A percentile compares a stretch with the other conserved stretches of the same genome.
These are phyloP conservation scores for Acacia melanoxylon DNA, from an alignment of 306 rosid genomes.

Conservation along the genomic window DNA sequence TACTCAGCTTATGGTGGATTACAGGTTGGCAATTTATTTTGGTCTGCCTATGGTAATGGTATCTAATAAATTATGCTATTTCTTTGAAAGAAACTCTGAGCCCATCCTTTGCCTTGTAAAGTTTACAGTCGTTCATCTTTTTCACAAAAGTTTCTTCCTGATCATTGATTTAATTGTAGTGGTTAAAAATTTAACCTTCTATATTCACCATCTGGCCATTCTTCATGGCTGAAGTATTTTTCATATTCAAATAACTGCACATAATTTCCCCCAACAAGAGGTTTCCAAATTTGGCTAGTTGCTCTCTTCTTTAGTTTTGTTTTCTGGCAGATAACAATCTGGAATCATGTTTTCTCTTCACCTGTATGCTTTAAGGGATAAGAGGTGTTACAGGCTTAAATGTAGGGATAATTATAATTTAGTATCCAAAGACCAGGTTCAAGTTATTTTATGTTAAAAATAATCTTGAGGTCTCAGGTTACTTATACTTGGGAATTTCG, in stretches of 20 bases:
- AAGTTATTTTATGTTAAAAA: background rate
- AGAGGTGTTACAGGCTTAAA: constrained; percentile 2
- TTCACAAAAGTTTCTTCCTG: background rate
- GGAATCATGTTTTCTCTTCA: constrained; percentile 12
- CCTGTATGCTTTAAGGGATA: constrained; percentile 17
- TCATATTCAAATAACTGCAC: background rate
- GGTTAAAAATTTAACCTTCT: background rate
- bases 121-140: background rate
- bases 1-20: constrained; percentile 53
- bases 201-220: background rate
- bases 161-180: background rate
- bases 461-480: background rate
- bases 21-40: constrained; percentile 61
- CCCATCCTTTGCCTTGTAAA: background rate
- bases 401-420: constrained; percentile 3
- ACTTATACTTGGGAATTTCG: no score
- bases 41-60: background rate
- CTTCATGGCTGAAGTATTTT: constrained; percentile 13
- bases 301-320: constrained; percentile 10
- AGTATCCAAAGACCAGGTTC: constrained; percentile 12
- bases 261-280: background rate
- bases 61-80: background rate
- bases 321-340: background rate
- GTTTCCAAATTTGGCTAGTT: background rate
- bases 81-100: constrained; percentile 19